Conservation (phyloP, 208 protist genomes). For the Trypanosoma grayi region DNA sequence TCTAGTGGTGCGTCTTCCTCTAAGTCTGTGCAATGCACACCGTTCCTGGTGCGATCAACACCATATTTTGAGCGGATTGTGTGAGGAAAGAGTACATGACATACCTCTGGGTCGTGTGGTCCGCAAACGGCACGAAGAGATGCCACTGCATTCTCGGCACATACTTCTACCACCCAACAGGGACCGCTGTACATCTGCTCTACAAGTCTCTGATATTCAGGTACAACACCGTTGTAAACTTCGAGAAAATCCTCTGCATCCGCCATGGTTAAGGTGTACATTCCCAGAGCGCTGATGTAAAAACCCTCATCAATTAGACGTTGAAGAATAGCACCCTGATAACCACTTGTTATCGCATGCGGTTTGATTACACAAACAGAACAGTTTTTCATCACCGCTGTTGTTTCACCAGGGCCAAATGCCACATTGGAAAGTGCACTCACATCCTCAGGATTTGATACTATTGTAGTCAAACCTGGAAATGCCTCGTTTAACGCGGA, state of each 20-base stretch:
- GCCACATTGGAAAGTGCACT: slow-evolving; percentile 28
- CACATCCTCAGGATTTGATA: slow-evolving; percentile 40
- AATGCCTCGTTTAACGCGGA: slow-evolving; percentile 27
- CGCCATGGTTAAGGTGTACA: slow-evolving; percentile 85
- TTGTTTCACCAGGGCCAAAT: slow-evolving; percentile 66
- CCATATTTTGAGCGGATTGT: slow-evolving; percentile 93
- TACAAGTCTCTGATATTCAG: slow-evolving; percentile 92
- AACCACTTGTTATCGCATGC: slow-evolving; percentile 89
- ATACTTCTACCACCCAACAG: slow-evolving; percentile 88
- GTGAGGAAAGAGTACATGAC: slow-evolving; percentile 88
- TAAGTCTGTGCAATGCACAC: slow-evolving; percentile 96
- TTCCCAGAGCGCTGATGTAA: slow-evolving; percentile 87
- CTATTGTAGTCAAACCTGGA: slow-evolving; percentile 32
- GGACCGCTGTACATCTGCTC: slow-evolving; percentile 90
- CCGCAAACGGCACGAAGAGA: slow-evolving; percentile 86
- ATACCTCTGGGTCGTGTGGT: slow-evolving; percentile 90
- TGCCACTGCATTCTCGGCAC: slow-evolving; percentile 79
- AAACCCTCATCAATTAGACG: slow-evolving; percentile 92
- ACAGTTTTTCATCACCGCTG: slow-evolving; percentile 84
- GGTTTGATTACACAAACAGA: slow-evolving; percentile 95
- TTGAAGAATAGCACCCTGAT: slow-evolving; percentile 89
- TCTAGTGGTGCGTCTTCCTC: slow-evolving; percentile 95
- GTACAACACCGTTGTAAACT: slow-evolving; percentile 95
- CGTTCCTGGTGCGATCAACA: slow-evolving; percentile 83
- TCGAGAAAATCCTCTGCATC: slow-evolving; percentile 96